Base-by-base conservation (phyloP, 2,329 filamentous ascomycete species). In the Mycosphaerella sp. region DNA sequence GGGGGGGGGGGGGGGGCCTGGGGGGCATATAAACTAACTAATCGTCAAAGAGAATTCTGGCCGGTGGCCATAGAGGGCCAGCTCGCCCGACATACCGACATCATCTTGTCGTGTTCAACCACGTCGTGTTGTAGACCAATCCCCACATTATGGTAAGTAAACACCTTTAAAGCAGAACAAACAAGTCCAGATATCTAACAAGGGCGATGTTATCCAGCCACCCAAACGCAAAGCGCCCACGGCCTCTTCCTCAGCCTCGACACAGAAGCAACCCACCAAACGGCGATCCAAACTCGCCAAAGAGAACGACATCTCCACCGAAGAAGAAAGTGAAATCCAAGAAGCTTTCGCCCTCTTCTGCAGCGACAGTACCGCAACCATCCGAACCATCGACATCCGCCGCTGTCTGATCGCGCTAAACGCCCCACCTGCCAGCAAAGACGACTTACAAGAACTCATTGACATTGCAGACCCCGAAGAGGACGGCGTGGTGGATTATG, bases 281-380 rank as follows among this genome's bases (percentile, higher is more conserved):
- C 85, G 86, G 56, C 82, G 82, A 64, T 95, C 90, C 53, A 94
- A 89, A 69, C 87, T 96, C 62, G 91, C 91, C 27, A 91, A 90
- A 72, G 89, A 95, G 66, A 84, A 96, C 77, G 85, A 89, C 68
- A 82, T 97, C 65, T 85, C 82, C 12, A 85, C 84, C 36, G 81
- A 85, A 58, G 86, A 96, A 71, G 91, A 97, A 72, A 79, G 80
- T 60, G 89, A 96, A 72, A 95, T 98, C 66, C 84, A 82, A 63
- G 90, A 96, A 70, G 90, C 90, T 12, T 97, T 93, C 69, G 77
- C 80, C 17, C 78, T 97, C 6, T 98, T 97, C 68, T 75, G 69
- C 43, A 49, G 54, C 13, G 59, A 64, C 10, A 67, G 69, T 43
- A 49, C 69, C 14, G 69, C 72, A 1, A 25, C 21, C 2, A 62